Percentiles rank a stretch among this genome's conserved stretches.
These are phyloP conservation scores for Lactuca sativa DNA, from an alignment of 129 eudicot genomes.

Conservation along the genomic window DNA sequence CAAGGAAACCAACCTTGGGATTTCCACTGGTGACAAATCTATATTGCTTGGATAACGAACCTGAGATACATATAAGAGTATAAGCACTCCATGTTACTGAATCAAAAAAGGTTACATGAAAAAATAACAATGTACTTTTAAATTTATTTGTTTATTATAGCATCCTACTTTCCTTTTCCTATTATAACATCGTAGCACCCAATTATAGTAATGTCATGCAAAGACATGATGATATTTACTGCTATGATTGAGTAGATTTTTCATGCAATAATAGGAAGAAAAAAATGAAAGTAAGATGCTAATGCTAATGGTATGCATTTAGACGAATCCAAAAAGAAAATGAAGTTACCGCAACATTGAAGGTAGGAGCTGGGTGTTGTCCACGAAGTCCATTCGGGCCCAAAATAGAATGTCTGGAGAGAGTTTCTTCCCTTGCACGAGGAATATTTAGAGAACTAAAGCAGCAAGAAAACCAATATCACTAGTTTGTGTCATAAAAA, in stretches of 20 bases:
- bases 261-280: not conserved
- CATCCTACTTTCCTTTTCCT: not conserved
- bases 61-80: slow-evolving; percentile 41
- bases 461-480: slow-evolving; percentile 22
- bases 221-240: not conserved
- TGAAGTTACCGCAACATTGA: slow-evolving; percentile 48
- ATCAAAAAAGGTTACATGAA: not conserved
- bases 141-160: too few relatives aligned
- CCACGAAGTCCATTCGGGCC: slow-evolving; percentile 96
- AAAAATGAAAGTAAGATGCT: not conserved
- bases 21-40: slow-evolving; percentile 72
- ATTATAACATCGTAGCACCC: not conserved
- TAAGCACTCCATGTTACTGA: not conserved
- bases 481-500: slow-evolving; percentile 5
- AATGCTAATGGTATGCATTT: not conserved
- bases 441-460: slow-evolving; percentile 63
- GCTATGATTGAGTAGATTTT: not conserved
- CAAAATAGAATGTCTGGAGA: slow-evolving; percentile 83
- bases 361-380: slow-evolving; percentile 76
- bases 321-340: not conserved
- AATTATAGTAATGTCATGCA: not conserved
- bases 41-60: slow-evolving; percentile 79
- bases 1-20: slow-evolving; percentile 61
- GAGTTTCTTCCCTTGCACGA: slow-evolving; percentile 91
- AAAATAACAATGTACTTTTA: not conserved